Evolutionary conservation across 2,329 filamentous ascomycete genomes (phyloP).

Genomic region (Neonectria coccinea): DNA sequence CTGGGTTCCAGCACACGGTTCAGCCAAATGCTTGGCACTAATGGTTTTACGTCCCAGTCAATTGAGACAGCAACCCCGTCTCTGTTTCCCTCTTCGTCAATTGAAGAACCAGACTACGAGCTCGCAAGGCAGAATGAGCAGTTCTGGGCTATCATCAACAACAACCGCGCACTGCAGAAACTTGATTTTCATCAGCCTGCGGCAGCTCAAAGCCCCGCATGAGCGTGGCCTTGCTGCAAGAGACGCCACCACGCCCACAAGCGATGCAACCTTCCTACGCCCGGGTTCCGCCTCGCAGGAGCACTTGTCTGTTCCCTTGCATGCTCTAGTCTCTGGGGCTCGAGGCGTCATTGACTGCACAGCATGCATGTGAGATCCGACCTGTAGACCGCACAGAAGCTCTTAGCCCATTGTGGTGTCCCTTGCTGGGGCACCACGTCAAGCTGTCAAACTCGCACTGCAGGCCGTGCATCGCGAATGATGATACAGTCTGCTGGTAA

Average conservation of each 20-base stretch:
- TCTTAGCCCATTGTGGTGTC: background rate
- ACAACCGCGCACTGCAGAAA: slow-evolving; percentile 51
- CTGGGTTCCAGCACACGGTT: slow-evolving; percentile 57
- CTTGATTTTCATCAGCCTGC: slow-evolving; percentile 25
- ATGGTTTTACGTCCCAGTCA: slow-evolving; percentile 60
- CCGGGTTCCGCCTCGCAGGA: slow-evolving; percentile 28
- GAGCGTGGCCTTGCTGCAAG: slow-evolving; percentile 25
- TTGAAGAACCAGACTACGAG: slow-evolving; percentile 33
- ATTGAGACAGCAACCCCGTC: slow-evolving; percentile 64
- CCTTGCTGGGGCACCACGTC: slow-evolving; percentile 10
- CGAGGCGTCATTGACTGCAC: slow-evolving; percentile 28
- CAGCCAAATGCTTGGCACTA: slow-evolving; percentile 57
- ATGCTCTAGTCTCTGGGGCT: slow-evolving; percentile 36
- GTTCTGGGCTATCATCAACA: slow-evolving; percentile 59
- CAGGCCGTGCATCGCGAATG: slow-evolving; percentile 2
- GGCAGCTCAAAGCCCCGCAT: slow-evolving; percentile 26
- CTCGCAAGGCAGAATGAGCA: slow-evolving; percentile 56
- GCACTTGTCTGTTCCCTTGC: slow-evolving; percentile 31
- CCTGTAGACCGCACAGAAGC: slow-evolving; percentile 28
- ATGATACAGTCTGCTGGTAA: slow-evolving; percentile 1
- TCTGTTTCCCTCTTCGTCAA: slow-evolving; percentile 50
- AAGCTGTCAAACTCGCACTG: slow-evolving; percentile 1
- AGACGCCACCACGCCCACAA: slow-evolving; percentile 15
- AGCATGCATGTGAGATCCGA: slow-evolving; percentile 30
- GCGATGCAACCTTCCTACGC: slow-evolving; percentile 25